Percentiles rank a stretch among this genome's conserved stretches.
These are phyloP conservation scores for Plicaturopsis crispa DNA, from an alignment of 768 basidiomycete genomes.

Conservation along the genomic window DNA sequence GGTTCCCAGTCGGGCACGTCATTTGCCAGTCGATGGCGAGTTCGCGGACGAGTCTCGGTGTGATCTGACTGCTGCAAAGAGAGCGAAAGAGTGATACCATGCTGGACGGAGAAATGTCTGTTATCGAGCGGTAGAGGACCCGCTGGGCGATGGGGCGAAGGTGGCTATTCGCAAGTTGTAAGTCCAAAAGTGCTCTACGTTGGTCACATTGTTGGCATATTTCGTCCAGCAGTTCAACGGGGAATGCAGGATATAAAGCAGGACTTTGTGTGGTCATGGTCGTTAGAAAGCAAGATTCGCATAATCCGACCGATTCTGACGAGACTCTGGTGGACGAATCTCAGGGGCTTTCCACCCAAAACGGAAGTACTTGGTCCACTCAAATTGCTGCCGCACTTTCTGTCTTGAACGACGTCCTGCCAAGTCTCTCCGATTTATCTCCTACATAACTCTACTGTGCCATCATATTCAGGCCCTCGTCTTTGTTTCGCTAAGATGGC, in stretches of 20 bases:
- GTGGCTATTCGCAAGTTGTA: conserved; percentile 16
- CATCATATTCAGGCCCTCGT: too few relatives aligned
- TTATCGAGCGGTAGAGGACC: conserved; percentile 29
- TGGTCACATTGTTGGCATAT: conserved; percentile 19
- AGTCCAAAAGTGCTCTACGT: conserved; percentile 16
- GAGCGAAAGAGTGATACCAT: conserved; percentile 30
- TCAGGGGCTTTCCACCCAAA: too few relatives aligned
- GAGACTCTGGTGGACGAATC: too few relatives aligned
- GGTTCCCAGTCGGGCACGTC: conserved; percentile 33
- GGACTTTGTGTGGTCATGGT: too few relatives aligned
- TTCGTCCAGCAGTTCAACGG: conserved; percentile 28
- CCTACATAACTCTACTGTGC: too few relatives aligned
- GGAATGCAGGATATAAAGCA: conserved; percentile 19
- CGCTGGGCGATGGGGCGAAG: conserved; percentile 23
- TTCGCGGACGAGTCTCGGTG: conserved; percentile 33
- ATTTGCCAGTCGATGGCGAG: conserved; percentile 37
- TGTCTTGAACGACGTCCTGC: too few relatives aligned
- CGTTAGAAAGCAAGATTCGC: too few relatives aligned
- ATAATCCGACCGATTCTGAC: too few relatives aligned
- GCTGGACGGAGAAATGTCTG: conserved; percentile 19
- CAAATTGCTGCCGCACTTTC: too few relatives aligned
- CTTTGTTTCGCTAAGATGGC: too few relatives aligned
- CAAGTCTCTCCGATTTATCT: too few relatives aligned
- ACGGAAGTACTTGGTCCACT: too few relatives aligned
- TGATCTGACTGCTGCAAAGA: conserved; percentile 27